These are phyloP conservation scores for Eucalyptus grandis DNA, from an alignment of 345 rosid species.

Conservation along the genomic window DNA sequence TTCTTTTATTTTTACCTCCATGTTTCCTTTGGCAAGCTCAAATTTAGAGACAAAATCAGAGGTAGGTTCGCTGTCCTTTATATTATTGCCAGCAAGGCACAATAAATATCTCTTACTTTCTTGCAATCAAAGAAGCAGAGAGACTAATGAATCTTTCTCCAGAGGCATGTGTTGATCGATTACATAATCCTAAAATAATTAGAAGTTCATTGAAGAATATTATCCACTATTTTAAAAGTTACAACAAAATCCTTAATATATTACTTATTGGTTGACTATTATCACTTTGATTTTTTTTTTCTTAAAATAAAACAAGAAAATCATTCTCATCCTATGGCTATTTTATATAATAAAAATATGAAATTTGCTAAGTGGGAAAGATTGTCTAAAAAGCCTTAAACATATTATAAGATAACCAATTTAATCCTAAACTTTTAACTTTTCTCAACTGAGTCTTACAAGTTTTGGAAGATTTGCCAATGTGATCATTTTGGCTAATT, in stretches of 20 bases:
- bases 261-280: background rate
- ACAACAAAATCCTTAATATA: background rate
- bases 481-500: background rate
- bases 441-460: background rate
- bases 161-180: background rate
- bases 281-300: background rate
- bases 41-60: constrained; percentile 37
- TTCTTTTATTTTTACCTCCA: background rate
- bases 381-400: background rate
- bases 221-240: background rate
- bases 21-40: constrained; percentile 4
- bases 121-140: background rate
- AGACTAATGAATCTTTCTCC: background rate
- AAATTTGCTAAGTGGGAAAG: background rate
- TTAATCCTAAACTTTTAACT: background rate
- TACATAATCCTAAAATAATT: background rate
- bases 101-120: background rate
- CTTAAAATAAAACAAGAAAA: background rate
- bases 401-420: background rate
- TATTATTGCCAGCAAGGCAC: background rate
- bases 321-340: background rate
- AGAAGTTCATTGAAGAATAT: background rate
- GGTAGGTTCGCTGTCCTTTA: background rate
- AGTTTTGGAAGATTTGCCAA: background rate
- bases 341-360: background rate